Percentiles rank a stretch among this genome's conserved stretches.
These are phyloP conservation scores for Blastomyces gilchristii DNA, from an alignment of 2,329 filamentous ascomycete species.

Conservation along the genomic window DNA sequence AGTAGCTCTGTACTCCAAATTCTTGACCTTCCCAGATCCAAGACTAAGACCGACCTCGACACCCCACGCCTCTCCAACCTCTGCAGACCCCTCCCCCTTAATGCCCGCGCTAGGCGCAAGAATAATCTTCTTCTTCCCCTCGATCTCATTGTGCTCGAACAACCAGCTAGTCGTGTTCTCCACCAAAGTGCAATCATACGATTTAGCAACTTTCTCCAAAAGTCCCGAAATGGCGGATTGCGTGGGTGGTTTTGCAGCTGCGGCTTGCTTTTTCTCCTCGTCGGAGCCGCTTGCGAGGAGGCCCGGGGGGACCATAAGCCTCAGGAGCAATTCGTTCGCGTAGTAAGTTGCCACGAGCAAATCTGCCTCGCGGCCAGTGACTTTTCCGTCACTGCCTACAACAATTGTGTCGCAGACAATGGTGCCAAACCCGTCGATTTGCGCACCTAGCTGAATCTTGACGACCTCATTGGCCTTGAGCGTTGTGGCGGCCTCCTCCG, in stretches of 20 bases:
- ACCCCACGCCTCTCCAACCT: conserved; percentile 91
- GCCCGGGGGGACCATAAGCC: conserved; percentile 85
- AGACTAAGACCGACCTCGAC: conserved; percentile 90
- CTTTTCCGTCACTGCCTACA: conserved; percentile 56
- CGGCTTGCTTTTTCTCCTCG: conserved; percentile 90
- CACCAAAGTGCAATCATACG: conserved; percentile 83
- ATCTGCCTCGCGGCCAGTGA: conserved; percentile 73
- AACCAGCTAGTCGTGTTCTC: conserved; percentile 98
- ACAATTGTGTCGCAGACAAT: conserved; percentile 92
- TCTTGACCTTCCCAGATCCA: conserved; percentile 91
- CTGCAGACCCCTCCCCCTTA: conserved; percentile 82
- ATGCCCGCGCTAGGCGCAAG: conserved; percentile 67
- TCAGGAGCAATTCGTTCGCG: conserved; percentile 86
- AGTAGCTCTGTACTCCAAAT: conserved; percentile 73
- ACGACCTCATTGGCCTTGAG: conserved; percentile 78
- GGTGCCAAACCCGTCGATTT: conserved; percentile 93
- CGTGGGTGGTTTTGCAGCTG: conserved; percentile 68
- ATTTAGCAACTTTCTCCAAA: conserved; percentile 82
- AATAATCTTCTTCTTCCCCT: conserved; percentile 97
- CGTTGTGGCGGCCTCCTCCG: conserved; percentile 67
- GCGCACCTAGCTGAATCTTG: conserved; percentile 98
- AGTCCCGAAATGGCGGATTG: conserved; percentile 79
- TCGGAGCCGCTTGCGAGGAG: conserved; percentile 72
- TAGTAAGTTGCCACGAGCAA: conserved; percentile 85
- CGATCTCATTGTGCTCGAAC: conserved; percentile 95